Evolutionary conservation across 768 basidiomycete genomes (phyloP).

Genomic region (Tylopilus plumbeoviolaceoides): DNA sequence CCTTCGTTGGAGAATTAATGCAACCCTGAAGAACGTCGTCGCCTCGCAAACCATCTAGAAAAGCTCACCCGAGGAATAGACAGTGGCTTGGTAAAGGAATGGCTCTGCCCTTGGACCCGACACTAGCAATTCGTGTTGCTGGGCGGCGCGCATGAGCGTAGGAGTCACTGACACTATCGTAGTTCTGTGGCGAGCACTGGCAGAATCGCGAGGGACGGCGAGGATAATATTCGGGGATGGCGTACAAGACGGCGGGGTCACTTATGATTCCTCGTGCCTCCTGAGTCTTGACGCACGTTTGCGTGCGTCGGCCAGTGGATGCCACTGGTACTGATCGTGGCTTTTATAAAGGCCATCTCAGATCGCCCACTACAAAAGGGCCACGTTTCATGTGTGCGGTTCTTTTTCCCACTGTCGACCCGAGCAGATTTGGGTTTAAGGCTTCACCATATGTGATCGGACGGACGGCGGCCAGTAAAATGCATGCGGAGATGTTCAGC

Average conservation of each 20-base stretch:
- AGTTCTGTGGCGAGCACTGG: not conserved
- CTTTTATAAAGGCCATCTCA: not conserved
- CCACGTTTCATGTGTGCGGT: too few relatives aligned
- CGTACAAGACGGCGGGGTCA: not conserved
- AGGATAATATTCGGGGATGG: not conserved
- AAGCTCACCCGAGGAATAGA: slow-evolving; percentile 13
- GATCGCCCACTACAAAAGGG: not conserved
- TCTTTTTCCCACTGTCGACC: not conserved
- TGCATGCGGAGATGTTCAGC: not conserved
- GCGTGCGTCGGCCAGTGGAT: not conserved
- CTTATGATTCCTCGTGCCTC: not conserved
- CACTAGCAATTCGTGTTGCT: slow-evolving; percentile 1
- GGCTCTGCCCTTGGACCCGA: not conserved
- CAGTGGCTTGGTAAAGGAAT: not conserved
- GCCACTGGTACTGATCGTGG: not conserved
- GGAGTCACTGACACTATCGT: not conserved
- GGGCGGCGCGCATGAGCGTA: slow-evolving; percentile 1
- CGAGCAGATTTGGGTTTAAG: not conserved
- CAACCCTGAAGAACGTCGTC: not conserved
- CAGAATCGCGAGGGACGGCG: not conserved
- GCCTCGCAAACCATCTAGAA: not conserved
- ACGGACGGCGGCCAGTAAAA: not conserved
- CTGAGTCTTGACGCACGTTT: too few relatives aligned
- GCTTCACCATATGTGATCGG: not conserved
- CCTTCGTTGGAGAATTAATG: slow-evolving; percentile 6